Base-by-base conservation (phyloP, 2,329 filamentous ascomycete species). In the Cyclaneusma minus region DNA sequence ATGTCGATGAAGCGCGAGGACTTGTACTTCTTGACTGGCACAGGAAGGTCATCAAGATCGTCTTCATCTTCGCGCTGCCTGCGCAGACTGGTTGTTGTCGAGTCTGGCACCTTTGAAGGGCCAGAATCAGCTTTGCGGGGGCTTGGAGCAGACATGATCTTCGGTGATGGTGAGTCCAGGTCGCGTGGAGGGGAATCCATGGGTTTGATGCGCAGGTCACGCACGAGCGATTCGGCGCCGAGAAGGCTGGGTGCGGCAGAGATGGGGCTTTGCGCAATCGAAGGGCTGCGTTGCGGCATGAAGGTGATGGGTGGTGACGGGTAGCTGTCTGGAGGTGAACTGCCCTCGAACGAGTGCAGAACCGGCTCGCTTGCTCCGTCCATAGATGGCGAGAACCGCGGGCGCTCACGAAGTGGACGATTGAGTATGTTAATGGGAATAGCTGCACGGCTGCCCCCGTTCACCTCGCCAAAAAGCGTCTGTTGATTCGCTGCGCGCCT, bases 1-100 rank as follows among this genome's bases (percentile, higher is more conserved):
- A 55, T 51, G 37, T 74, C 66, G 21, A 73, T 66, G 35, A 66
- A 63, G 13, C 68, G 59, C n/a, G 56, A 56, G 0, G 64, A 67
- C 16, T 56, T 52, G 12, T 55, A 54, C 28, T 56, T 58, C 25
- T 68, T 53, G 13, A 58, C 57, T 12, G 66, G 60, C 3, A 11
- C 8, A 22, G 37, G 42, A 6, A 45, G 25, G 22, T 43, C 43
- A n/a, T 21, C 16, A 8, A 36, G 37, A 23, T 37, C 36, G 6
- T 25, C 23, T n/a, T 40, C 35, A 21, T 40, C 38, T 15, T 47
- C 41, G 6, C 44, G 41, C 14, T 33, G 41, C 32, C 46, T 24
- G 22, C 45, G 42, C 24, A 48, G 38, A 25, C 44, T 48, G 7
- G 24, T 22, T 18, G 32, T 35, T 8, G 18, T 20, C n/a, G 18